Conservation (phyloP, 352 stramenopile genomes). For the Phytophthora cajani region DNA sequence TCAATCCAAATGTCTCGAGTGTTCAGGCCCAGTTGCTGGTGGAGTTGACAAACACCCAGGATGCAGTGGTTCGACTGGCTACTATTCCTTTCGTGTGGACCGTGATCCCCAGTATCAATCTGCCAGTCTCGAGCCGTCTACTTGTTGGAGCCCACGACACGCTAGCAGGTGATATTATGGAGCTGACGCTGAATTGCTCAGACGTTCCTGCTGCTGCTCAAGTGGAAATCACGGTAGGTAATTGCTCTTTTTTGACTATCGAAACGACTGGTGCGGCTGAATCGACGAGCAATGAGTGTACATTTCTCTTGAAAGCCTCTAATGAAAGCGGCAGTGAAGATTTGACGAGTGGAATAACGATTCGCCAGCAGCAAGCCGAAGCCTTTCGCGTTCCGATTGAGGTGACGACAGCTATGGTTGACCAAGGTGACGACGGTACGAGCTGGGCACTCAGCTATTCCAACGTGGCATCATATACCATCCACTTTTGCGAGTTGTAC, state of each 20-base stretch:
- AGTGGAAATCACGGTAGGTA: constrained; percentile 19
- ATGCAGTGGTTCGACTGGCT: not conserved
- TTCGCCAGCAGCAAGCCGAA: constrained; percentile 6
- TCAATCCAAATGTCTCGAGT: not conserved
- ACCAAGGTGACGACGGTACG: not conserved
- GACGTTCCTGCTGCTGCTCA: not conserved
- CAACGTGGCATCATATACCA: constrained; percentile 10
- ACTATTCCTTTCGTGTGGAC: constrained; percentile 21
- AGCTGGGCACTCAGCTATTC: constrained; percentile 11
- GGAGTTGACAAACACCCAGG: not conserved
- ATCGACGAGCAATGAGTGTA: constrained; percentile 17
- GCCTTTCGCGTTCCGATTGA: not conserved
- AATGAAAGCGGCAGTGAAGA: not conserved
- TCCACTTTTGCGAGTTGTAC: constrained; percentile 23
- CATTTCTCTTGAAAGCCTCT: constrained; percentile 21
- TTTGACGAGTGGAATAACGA: constrained; percentile 12
- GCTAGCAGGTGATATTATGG: constrained; percentile 5
- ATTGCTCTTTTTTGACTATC: constrained; percentile 22
- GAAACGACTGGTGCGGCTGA: constrained; percentile 3
- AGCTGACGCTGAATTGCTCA: constrained; percentile 21
- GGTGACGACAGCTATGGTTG: constrained; percentile 8
- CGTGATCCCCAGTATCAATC: constrained; percentile 7
- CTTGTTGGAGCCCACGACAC: constrained; percentile 19
- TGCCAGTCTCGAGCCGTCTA: constrained; percentile 9
- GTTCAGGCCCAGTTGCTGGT: constrained; percentile 11